phyloP scores from a whole-genome alignment of 345 rosid species.

The Citrus unshiu region DNA sequence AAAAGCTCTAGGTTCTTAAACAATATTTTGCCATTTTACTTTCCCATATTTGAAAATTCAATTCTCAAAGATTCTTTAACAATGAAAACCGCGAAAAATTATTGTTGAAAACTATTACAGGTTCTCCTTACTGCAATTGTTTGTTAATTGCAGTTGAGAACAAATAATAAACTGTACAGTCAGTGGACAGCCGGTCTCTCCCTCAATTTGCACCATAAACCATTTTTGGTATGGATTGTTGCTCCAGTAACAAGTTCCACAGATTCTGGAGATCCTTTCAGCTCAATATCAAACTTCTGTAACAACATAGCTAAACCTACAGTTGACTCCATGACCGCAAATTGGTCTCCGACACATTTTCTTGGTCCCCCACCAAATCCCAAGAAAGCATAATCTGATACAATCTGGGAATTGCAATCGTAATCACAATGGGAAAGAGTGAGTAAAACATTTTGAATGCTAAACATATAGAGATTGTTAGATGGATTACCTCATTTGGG shows the following conservation, averaged over 20 bases:
- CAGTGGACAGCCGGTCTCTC: constrained; percentile 37
- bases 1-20: too few relatives aligned
- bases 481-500: constrained; percentile 67
- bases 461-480: background rate
- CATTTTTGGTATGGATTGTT: constrained; percentile 82
- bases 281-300: constrained; percentile 72
- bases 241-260: constrained; percentile 90
- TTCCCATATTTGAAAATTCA: background rate
- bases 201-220: constrained; percentile 81
- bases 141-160: background rate
- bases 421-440: constrained; percentile 2
- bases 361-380: constrained; percentile 96
- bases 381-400: constrained; percentile 82
- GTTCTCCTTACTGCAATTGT: background rate
- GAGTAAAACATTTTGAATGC: background rate
- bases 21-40: background rate
- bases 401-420: constrained; percentile 40
- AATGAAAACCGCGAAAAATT: background rate
- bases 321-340: constrained; percentile 89
- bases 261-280: constrained; percentile 62
- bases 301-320: constrained; percentile 70
- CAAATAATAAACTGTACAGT: background rate
- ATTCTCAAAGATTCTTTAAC: background rate
- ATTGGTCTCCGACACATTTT: constrained; percentile 94
- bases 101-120: background rate